Base-by-base conservation (phyloP, 2,329 filamentous ascomycete species). In the Colletotrichum sp. region DNA sequence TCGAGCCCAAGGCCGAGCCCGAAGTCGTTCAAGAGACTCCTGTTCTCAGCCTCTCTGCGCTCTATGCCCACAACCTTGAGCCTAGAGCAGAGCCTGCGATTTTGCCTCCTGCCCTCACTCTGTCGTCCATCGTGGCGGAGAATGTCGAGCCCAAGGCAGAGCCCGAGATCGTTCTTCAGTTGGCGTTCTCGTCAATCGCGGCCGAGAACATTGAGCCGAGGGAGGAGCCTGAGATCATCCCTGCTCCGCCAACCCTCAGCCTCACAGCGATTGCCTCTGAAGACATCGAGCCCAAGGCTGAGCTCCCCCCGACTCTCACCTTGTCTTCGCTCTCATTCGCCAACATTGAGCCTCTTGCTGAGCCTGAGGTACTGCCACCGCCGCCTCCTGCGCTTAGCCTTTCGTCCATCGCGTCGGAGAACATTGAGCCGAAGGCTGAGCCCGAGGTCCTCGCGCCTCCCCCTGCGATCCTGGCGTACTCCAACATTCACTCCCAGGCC, bases 281-380 rank as follows among this genome's bases (percentile, higher is more conserved):
- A 73, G 65, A 75, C 15, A 81, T 85, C 24, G 84, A 86, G 72
- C 84, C 83, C 7, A 77, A 77, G 55, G 83, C 82, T 70, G 82
- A 84, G 66, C 81, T 80, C 18, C 81, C 78, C 39, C 81, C 83
- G 3, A 71, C 76, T 7, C 72, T 85, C 57, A 80, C 72, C 57
- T 66, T 85, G 72, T 83, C 84, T 9, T 78, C 80, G 6, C 79
- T 86, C 32, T 65, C 81, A 12, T 80, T 80, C 2, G 81, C 90
- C 78, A 78, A 84, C 65, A 82, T 90, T 24, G 85, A 88, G 78
- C 88, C 88, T 4, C 79, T 80, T 9, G 82, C 85, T 26, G 88
- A 88, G 69, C 77, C 83, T 4, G 83, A 83, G 68, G 52, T 76
- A 4, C 74, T 76, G 28, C 79, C 82, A 5, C 80, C 82, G 26